Evolutionary conservation across 192 early-diverging fungal species (phyloP).

Genomic region (Gonapodya prolifera): DNA sequence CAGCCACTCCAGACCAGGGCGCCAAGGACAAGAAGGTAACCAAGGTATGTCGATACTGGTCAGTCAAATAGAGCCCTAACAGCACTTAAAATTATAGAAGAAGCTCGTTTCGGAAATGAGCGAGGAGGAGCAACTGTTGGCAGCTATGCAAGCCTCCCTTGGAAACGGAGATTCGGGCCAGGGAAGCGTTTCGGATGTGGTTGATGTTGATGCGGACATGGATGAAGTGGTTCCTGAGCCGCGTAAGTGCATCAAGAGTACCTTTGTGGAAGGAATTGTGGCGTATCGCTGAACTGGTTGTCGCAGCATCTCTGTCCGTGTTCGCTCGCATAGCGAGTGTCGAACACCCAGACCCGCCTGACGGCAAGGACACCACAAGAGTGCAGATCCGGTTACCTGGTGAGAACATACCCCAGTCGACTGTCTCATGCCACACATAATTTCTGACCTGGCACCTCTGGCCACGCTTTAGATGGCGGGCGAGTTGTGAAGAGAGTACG

Average conservation of each 20-base stretch:
- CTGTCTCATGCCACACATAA: not conserved
- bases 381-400: conserved; percentile 71
- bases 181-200: conserved; percentile 13
- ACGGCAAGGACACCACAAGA: conserved; percentile 38
- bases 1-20: too few species aligned
- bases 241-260: conserved; percentile 10
- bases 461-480: conserved; percentile 41
- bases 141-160: conserved; percentile 69
- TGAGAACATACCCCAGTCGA: conserved; percentile 12
- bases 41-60: too few species aligned
- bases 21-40: too few species aligned
- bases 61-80: too few species aligned
- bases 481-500: conserved; percentile 63
- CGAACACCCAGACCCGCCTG: conserved; percentile 30
- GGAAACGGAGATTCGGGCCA: conserved; percentile 12
- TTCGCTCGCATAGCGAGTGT: conserved; percentile 30
- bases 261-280: not conserved
- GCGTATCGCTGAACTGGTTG: not conserved
- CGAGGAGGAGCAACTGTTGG: conserved; percentile 79
- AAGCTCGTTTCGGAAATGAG: conserved; percentile 54
- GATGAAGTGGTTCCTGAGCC: not conserved
- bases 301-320: conserved; percentile 8
- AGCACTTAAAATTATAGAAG: too few species aligned
- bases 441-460: not conserved
- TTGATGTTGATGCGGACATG: not conserved